Conservation (phyloP, 495 filamentous ascomycete genomes). For the Xylaria sp. region DNA sequence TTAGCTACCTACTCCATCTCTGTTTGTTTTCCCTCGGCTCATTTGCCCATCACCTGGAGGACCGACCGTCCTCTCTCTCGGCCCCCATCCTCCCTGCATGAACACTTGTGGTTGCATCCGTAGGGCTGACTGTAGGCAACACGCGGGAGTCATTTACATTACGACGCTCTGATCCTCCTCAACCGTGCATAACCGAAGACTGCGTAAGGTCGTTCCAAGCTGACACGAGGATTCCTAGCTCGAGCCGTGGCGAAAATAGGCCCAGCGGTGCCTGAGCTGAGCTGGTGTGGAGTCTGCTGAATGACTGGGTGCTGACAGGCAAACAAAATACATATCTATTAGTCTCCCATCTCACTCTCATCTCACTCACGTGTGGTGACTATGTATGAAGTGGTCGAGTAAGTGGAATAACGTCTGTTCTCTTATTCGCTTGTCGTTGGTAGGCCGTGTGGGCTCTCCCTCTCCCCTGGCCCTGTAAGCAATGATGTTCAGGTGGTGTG, state of each 20-base stretch:
- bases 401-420: conserved; percentile 23
- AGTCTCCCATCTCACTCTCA: background rate
- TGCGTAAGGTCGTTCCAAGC: background rate
- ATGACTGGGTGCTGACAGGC: conserved; percentile 5
- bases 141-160: background rate
- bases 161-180: background rate
- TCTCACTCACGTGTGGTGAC: conserved; percentile 18
- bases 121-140: conserved; percentile 26
- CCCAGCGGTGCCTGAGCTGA: conserved; percentile 10
- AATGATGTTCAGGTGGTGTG: background rate
- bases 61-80: background rate
- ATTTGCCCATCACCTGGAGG: background rate
- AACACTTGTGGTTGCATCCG: conserved; percentile 12
- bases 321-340: background rate
- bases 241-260: background rate
- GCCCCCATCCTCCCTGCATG: conserved; percentile 24
- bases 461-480: background rate
- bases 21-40: background rate
- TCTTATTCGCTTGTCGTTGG: conserved; percentile 1
- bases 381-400: conserved; percentile 24
- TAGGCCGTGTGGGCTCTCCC: conserved; percentile 2
- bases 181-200: background rate
- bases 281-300: background rate
- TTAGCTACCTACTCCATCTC: conserved; percentile 3
- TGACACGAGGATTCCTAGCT: conserved; percentile 17